phyloP scores from a whole-genome alignment of 371 early-diverging fungal species.

The Capillidium rhysosporum region DNA sequence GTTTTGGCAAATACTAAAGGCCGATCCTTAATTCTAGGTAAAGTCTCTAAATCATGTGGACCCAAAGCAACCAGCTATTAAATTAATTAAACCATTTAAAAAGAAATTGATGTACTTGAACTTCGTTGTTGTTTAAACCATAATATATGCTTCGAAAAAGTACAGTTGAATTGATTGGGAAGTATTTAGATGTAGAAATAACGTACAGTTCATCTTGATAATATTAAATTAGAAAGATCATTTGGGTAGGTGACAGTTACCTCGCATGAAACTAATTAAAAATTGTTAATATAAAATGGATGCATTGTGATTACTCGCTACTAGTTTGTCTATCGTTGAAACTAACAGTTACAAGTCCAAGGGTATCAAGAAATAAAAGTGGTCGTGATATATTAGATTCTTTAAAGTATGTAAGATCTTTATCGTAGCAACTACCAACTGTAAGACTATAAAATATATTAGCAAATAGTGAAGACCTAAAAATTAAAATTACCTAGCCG shows the following conservation, averaged over 20 bases:
- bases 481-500: not conserved
- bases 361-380: not conserved
- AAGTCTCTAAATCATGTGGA: not conserved
- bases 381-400: not conserved
- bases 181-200: not conserved
- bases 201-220: conserved; percentile 7
- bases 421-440: not conserved
- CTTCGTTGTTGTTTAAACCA: not conserved
- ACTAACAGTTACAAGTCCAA: not conserved
- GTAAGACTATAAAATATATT: not conserved
- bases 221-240: not conserved
- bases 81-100: not conserved
- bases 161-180: not conserved
- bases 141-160: conserved; percentile 2
- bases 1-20: not conserved
- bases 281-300: not conserved
- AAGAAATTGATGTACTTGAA: not conserved
- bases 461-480: not conserved
- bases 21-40: not conserved
- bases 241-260: not conserved
- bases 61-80: not conserved
- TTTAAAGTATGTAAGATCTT: not conserved
- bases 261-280: conserved; percentile 5
- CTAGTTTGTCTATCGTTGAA: not conserved
- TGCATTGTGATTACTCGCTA: not conserved